Base-by-base conservation (phyloP, 2,329 filamentous ascomycete genomes). In the Davidsoniella neocaledoniae region DNA sequence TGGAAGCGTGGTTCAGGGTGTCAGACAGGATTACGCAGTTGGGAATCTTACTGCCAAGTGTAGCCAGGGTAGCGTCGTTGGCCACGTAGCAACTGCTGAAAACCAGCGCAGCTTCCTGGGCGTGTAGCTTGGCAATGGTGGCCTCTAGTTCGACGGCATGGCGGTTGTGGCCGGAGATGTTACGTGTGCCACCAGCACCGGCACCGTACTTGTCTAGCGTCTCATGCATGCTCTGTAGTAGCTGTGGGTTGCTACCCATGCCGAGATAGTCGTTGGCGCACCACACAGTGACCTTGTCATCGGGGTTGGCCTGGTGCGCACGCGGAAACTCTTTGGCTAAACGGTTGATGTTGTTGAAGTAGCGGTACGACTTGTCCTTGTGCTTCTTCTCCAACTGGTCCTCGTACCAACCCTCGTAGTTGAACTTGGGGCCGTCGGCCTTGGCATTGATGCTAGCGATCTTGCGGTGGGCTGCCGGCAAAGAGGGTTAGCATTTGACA, bases 281-380 rank as follows among this genome's bases (percentile, higher is more conserved):
- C 91, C 91, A 98, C 21, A 98, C 91, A 1, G 90, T 94, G 52
- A 98, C 91, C 48, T 79, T 79, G 57, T 95, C 86, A 53, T 90
- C 81, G 61, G 78, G 76, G 52, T 74, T 79, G 14, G 84, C 76
- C 74, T 93, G 94, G 66, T 98, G 91, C 43, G 91, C 91, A 56
- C 84, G 85, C 26, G 91, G 91, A 55, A 98, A 98, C 56, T 96
- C 86, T 68, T 91, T 86, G 57, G 91, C 91, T 54, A 98, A 74
- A 36, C 91, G 87, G 63, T 98, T 98, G 78, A 98, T 98, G 72
- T 98, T 98, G 75, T 98, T 98, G 73, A 98, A 98, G 72, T 96
- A 96, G 62, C 91, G 86, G 71, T 98, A 98, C 48, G 88, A 95
- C 71, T 95, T 96, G 74, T 98, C 91, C 74, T 94, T 88, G 75